Base-by-base conservation (phyloP, 805 yeast genomes). In the Blastobotrys americana region DNA sequence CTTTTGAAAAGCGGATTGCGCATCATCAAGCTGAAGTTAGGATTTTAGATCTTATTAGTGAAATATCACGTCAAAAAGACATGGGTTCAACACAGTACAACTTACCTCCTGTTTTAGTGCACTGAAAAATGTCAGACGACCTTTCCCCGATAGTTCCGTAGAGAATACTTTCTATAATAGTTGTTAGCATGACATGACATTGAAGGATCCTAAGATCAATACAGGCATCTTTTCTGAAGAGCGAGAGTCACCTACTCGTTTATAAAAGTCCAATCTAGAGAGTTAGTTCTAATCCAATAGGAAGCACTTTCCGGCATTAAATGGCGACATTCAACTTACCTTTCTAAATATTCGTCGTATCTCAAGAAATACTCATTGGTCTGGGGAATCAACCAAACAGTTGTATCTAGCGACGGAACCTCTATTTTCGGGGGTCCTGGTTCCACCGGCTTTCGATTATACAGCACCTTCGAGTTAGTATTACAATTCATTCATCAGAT, bases 141-240 rank as follows among this genome's bases (percentile, higher is more conserved):
- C 82, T 56, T 87, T 85, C 10, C 98, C 98, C 0, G 97, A 86
- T 40, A 90, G 83, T 65, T 93, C 98, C 67, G 97, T 93, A 9
- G 88, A 93, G 65, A 93, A 93, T 61, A 86, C 84, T 53, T 78
- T 79, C 41, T 56, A 43, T 21, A 41, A 27, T 8, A n/a, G n/a
- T 9, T 3, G 41, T 39, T 39, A 33, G 44, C 16, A n/a, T n/a
- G n/a, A n/a, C n/a, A n/a, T n/a, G n/a, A n/a, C n/a, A n/a, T n/a
- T n/a, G n/a, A n/a, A n/a, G n/a, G n/a, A n/a, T n/a, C n/a, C n/a
- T n/a, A n/a, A n/a, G n/a, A n/a, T n/a, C n/a, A n/a, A n/a, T n/a
- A n/a, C n/a, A n/a, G n/a, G n/a, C n/a, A n/a, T n/a, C n/a, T n/a
- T n/a, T n/a, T n/a, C n/a, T n/a, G n/a, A n/a, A n/a, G n/a, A n/a